Evolutionary conservation across 129 eudicot species (phyloP).

Genomic region (Deinandra increscens): DNA sequence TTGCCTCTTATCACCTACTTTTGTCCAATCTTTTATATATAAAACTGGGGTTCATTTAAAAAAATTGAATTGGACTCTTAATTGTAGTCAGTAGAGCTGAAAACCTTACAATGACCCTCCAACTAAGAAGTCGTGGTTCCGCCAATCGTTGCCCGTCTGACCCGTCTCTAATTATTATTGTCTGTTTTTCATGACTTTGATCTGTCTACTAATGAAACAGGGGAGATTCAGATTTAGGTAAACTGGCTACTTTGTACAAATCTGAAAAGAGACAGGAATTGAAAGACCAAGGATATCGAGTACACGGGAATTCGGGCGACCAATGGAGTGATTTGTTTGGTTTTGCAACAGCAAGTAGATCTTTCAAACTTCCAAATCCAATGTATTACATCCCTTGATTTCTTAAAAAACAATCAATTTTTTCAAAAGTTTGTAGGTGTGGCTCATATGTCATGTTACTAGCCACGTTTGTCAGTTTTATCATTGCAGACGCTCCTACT

Average conservation of each 20-base stretch:
- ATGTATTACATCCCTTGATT: conserved; percentile 63
- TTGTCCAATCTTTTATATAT: too few relatives aligned
- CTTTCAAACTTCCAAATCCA: conserved; percentile 90
- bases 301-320: conserved; percentile 84
- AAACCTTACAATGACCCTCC: too few relatives aligned
- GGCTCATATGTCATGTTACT: too few relatives aligned
- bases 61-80: too few relatives aligned
- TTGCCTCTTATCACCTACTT: too few relatives aligned
- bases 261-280: conserved; percentile 71
- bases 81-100: too few relatives aligned
- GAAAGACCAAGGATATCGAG: conserved; percentile 62
- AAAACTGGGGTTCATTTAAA: too few relatives aligned
- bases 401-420: neutral
- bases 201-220: conserved; percentile 41
- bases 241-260: conserved; percentile 61
- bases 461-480: too few relatives aligned
- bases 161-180: neutral
- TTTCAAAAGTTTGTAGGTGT: too few relatives aligned
- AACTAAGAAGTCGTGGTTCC: too few relatives aligned
- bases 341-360: conserved; percentile 58
- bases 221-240: conserved; percentile 59
- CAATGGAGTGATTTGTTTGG: conserved; percentile 95
- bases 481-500: too few relatives aligned
- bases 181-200: neutral
- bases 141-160: neutral